Evolutionary conservation across 768 basidiomycete genomes (phyloP).

Genomic region (Leccinum imitatum): DNA sequence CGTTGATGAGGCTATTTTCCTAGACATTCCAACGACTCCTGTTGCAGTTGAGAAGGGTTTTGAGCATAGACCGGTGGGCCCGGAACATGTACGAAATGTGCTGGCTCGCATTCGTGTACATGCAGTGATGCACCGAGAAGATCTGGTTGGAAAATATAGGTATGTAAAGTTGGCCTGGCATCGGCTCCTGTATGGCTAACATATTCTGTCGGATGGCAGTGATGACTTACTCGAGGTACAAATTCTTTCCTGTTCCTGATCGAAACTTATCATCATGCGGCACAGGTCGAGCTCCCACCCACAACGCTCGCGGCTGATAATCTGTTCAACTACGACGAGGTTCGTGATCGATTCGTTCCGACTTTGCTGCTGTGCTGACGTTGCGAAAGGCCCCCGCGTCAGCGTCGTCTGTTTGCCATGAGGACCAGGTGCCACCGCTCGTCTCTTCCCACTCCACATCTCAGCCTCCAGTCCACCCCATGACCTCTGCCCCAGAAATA

Average conservation of each 20-base stretch:
- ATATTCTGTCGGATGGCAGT: neutral
- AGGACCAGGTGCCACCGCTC: neutral
- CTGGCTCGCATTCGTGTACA: neutral
- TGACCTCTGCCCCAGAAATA: neutral
- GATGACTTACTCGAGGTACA: no score
- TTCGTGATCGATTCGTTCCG: neutral
- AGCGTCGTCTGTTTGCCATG: neutral
- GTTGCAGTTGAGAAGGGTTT: neutral
- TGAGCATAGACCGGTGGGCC: neutral
- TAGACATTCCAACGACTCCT: neutral
- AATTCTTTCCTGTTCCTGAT: no score
- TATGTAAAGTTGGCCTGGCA: constrained; percentile 44
- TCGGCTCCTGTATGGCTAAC: constrained; percentile 19
- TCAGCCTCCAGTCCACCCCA: neutral
- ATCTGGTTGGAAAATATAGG: constrained; percentile 9
- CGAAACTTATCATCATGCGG: no score
- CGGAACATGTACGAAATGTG: constrained; percentile 6
- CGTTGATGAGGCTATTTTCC: constrained; percentile 1
- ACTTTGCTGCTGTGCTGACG: neutral
- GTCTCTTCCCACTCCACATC: no score
- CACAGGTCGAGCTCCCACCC: no score
- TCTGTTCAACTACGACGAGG: no score
- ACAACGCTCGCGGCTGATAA: no score
- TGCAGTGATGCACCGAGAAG: constrained; percentile 14
- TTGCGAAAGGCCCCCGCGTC: neutral